phyloP scores from a whole-genome alignment of 1,139 yeast species.

The Saccharomycopsis hybrid region DNA sequence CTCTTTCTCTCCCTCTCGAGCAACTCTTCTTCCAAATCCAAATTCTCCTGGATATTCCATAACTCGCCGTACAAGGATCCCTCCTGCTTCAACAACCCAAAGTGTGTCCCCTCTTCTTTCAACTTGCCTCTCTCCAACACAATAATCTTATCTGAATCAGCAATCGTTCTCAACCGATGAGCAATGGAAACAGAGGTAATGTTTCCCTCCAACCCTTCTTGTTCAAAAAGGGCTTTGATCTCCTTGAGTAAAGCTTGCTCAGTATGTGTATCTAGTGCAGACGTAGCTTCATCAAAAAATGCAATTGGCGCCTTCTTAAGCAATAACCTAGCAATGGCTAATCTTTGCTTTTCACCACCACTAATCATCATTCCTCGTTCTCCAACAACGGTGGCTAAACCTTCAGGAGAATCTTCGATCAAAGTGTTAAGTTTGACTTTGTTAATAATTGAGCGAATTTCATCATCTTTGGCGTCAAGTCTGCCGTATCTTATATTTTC shows the following conservation, averaged over 20 bases:
- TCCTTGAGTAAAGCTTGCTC: slow-evolving; percentile 79
- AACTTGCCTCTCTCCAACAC: slow-evolving; percentile 76
- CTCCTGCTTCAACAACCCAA: slow-evolving; percentile 44
- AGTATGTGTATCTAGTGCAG: slow-evolving; percentile 94
- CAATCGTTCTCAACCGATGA: slow-evolving; percentile 86
- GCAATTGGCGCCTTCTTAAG: slow-evolving; percentile 83
- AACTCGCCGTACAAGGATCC: slow-evolving; percentile 65
- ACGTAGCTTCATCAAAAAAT: slow-evolving; percentile 95
- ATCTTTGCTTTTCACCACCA: slow-evolving; percentile 95
- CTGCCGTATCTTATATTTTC: slow-evolving; percentile 89
- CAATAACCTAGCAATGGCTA: slow-evolving; percentile 85
- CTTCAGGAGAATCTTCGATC: slow-evolving; percentile 72
- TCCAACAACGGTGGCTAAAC: slow-evolving; percentile 84
- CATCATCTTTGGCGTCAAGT: slow-evolving; percentile 64
- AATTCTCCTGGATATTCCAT: slow-evolving; percentile 89
- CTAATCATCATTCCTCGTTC: slow-evolving; percentile 98
- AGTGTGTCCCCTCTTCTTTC: slow-evolving; percentile 83
- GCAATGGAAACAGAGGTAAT: slow-evolving; percentile 85
- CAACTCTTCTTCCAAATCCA: slow-evolving; percentile 43
- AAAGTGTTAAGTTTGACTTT: slow-evolving; percentile 65
- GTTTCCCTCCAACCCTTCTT: neutral
- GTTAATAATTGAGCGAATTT: slow-evolving; percentile 56
- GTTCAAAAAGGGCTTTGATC: slow-evolving; percentile 49
- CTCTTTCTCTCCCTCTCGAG: slow-evolving; percentile 25
- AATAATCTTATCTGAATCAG: slow-evolving; percentile 90